phyloP scores from a whole-genome alignment of 371 early-diverging fungal genomes.

The Syncephalis fuscata region DNA sequence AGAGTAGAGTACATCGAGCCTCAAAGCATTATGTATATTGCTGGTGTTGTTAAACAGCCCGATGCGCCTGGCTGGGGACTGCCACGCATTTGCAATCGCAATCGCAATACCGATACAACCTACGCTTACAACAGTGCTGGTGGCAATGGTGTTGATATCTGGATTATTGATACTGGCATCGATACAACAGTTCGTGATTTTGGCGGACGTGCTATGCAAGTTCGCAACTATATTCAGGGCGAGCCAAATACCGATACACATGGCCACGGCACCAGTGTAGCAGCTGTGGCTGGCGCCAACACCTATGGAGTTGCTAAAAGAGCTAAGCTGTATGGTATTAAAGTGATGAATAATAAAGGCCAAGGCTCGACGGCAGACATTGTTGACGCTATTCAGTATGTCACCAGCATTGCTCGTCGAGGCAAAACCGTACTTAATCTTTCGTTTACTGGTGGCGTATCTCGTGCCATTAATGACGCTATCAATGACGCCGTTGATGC shows the following conservation, averaged over 20 bases:
- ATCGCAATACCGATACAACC: neutral
- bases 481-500: slow-evolving; percentile 10
- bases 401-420: slow-evolving; percentile 47
- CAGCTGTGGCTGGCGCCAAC: slow-evolving; percentile 39
- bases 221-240: slow-evolving; percentile 3
- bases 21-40: slow-evolving; percentile 8
- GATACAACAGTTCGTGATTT: slow-evolving; percentile 26
- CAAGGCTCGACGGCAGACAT: slow-evolving; percentile 8
- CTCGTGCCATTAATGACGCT: slow-evolving; percentile 18
- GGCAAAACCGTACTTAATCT: slow-evolving; percentile 46
- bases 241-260: slow-evolving; percentile 24
- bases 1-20: slow-evolving; percentile 13
- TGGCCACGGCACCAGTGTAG: slow-evolving; percentile 68
- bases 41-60: slow-evolving; percentile 8
- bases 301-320: slow-evolving; percentile 56
- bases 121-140: neutral
- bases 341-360: slow-evolving; percentile 25
- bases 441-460: slow-evolving; percentile 40
- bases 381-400: slow-evolving; percentile 8
- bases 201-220: slow-evolving; percentile 18
- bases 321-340: slow-evolving; percentile 30
- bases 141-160: slow-evolving; percentile 24
- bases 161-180: slow-evolving; percentile 47
- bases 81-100: slow-evolving; percentile 12
- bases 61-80: slow-evolving; percentile 15